A percentile compares a stretch with the other conserved stretches of the same genome.
Conservation (phyloP, 768 basidiomycete species). For the Pleurotus eryngii region DNA sequence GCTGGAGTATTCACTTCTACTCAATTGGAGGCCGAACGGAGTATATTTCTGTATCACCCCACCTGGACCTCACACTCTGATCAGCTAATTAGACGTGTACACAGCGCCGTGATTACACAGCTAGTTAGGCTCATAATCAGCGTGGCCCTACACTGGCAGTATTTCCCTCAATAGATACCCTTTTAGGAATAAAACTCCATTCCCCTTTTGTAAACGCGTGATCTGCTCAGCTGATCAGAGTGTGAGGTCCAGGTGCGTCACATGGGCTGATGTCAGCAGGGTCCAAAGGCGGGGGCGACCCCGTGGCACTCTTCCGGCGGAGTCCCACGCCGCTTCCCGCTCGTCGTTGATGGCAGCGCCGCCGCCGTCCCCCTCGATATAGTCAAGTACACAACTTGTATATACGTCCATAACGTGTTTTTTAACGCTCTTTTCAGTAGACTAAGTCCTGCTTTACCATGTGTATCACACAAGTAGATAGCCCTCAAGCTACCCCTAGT, state of each 20-base stretch:
- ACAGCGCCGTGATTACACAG: neutral
- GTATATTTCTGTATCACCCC: too few species aligned
- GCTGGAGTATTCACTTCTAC: too few species aligned
- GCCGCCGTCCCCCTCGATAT: neutral
- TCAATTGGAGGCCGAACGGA: too few species aligned
- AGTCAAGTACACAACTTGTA: neutral
- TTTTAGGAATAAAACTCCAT: neutral
- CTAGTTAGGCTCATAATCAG: slow-evolving; percentile 1
- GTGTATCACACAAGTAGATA: too few species aligned
- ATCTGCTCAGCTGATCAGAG: neutral
- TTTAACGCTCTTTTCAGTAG: neutral
- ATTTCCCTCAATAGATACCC: neutral
- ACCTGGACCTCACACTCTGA: too few species aligned
- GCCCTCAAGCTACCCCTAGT: too few species aligned
- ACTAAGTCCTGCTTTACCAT: neutral
- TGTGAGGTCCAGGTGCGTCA: neutral
- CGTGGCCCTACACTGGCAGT: neutral
- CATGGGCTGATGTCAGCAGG: neutral
- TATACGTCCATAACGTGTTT: neutral
- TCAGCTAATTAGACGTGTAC: slow-evolving; percentile 1
- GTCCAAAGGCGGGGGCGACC: neutral
- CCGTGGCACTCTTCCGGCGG: neutral
- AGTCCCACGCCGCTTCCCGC: neutral
- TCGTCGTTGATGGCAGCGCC: neutral
- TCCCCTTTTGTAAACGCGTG: neutral